Evolutionary conservation across 805 yeast species (phyloP), one percentile per base, ranked within the genome.

Genomic region (Groenewaldozyma salmanticensis): DNA sequence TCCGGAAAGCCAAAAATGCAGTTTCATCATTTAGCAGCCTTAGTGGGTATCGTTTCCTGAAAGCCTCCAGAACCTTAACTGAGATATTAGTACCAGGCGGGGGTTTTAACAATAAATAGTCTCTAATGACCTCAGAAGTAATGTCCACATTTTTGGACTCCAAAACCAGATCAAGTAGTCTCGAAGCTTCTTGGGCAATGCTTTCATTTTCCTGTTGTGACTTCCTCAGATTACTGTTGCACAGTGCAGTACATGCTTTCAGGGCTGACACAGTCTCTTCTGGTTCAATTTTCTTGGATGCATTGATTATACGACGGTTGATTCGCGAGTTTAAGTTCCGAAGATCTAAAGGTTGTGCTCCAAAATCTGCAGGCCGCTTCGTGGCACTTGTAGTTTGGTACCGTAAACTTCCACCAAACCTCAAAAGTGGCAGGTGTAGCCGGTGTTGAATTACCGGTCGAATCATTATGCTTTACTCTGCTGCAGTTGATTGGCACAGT

Each of bases 1-100:
- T 57, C 16, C 88, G 57, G 45, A 81, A 72, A 3, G 87, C 82
- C n/a, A 81, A 70, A 63, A 78, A 65, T 3, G 80, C 76, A 21
- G 46, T 24, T 3, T 31, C 33, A 21, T 20, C 36, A n/a, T 47
- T 39, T 46, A 53, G 15, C 40, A 44, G 44, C 2, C 39, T 39
- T 7, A 33, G 36, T 11, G 44, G 42, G 4, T 46, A 43, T 21
- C 33, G 24, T 6, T 38, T 32, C 20, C 51, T 45, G 44, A 46
- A 54, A 1, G 43, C 42, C 21, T 45, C 35, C 24, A 59, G 45
- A 9, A 54, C 52, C 33, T 38, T 33, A 5, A 50, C 35, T 22
- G 50, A 33, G 2, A 56, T 36, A 4, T 35, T 34, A 11, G 52
- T 16, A n/a, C 52, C 44, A 3, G 60, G 54, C 9, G 58, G 42